phyloP scores from a whole-genome alignment of 2,329 filamentous ascomycete species.

The Diaporthe citriasiana region DNA sequence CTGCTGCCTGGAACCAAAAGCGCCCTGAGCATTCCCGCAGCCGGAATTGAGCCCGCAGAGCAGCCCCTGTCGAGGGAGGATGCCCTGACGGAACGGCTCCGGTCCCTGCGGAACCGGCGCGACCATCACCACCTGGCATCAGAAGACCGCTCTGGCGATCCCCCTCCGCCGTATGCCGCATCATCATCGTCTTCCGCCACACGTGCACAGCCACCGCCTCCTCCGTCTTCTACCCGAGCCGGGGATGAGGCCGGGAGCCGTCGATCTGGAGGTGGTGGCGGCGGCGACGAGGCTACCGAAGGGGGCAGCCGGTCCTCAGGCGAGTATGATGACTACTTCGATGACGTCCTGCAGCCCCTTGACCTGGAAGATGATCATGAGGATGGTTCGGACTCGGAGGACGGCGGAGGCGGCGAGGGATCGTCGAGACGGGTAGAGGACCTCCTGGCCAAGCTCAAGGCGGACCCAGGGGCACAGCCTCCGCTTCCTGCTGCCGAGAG shows the following conservation, averaged over 20 bases:
- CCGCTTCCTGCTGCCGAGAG: background rate
- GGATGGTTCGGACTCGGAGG: constrained; percentile 35
- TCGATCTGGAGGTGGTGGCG: constrained; percentile 53
- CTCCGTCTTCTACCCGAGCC: background rate
- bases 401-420: constrained; percentile 50
- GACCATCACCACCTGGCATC: constrained; percentile 43
- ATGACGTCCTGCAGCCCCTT: constrained; percentile 65
- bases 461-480: constrained; percentile 43
- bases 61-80: constrained; percentile 64
- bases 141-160: background rate
- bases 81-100: constrained; percentile 65
- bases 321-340: constrained; percentile 61
- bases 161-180: constrained; percentile 39
- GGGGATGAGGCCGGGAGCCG: background rate
- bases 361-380: constrained; percentile 50
- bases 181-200: background rate
- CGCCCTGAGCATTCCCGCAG: constrained; percentile 49
- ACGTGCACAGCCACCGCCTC: background rate
- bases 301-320: constrained; percentile 19
- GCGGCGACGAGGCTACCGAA: constrained; percentile 54
- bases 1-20: constrained; percentile 37
- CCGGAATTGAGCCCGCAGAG: constrained; percentile 57
- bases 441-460: constrained; percentile 44
- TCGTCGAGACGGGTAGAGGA: constrained; percentile 41
- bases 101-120: constrained; percentile 61